A percentile compares a stretch with the other conserved stretches of the same genome.
These are phyloP conservation scores for Pugionium dolabratum DNA, from an alignment of 345 rosid species.

Conservation along the genomic window DNA sequence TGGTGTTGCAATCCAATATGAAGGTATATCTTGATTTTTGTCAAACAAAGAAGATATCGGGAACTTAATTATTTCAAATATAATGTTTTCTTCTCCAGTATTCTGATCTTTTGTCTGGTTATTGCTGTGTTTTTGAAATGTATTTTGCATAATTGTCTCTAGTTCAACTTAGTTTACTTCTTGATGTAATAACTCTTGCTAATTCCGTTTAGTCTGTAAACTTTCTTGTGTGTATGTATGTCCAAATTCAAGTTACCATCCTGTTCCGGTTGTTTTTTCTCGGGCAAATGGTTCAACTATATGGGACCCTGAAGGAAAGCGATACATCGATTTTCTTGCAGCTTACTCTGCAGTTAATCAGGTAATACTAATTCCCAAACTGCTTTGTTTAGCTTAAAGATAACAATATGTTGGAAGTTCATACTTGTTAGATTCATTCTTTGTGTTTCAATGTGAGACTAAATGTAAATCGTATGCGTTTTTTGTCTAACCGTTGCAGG, in stretches of 20 bases:
- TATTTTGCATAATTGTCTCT: too few relatives aligned
- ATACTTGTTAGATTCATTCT: neutral
- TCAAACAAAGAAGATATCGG: too few relatives aligned
- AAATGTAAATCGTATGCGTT: neutral
- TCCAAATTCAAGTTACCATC: slow-evolving; percentile 71
- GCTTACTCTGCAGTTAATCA: slow-evolving; percentile 97
- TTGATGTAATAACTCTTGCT: slow-evolving; percentile 8
- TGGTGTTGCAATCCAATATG: neutral
- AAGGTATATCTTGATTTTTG: neutral
- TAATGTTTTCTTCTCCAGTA: neutral
- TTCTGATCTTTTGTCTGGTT: neutral
- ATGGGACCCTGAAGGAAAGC: slow-evolving; percentile 95
- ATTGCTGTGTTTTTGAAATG: neutral
- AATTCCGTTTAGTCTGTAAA: slow-evolving; percentile 1
- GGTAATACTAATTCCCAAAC: slow-evolving; percentile 41
- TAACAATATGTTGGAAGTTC: neutral
- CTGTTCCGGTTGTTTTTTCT: slow-evolving; percentile 91
- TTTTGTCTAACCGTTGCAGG: slow-evolving; percentile 43
- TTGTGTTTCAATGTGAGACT: neutral
- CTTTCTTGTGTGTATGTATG: neutral
- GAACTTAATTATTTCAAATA: neutral
- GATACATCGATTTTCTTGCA: slow-evolving; percentile 86
- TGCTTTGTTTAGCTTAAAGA: neutral
- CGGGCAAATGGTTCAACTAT: slow-evolving; percentile 79
- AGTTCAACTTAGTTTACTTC: too few relatives aligned